Percentiles rank a stretch among this genome's conserved stretches.
Evolutionary conservation across 805 yeast species (phyloP).

Genomic region (Lipomyces chichibuensis): DNA sequence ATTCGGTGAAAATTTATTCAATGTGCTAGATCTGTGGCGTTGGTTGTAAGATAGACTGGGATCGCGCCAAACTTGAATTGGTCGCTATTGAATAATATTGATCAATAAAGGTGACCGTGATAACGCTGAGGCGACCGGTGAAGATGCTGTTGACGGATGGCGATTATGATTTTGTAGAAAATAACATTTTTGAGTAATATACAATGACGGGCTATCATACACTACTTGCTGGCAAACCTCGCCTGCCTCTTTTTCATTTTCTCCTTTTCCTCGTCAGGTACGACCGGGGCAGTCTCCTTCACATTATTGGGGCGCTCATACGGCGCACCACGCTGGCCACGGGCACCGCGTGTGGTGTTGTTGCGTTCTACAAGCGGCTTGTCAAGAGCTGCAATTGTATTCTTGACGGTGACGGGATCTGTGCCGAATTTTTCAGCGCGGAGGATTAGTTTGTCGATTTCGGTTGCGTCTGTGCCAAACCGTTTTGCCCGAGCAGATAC

Average conservation of each 20-base stretch:
- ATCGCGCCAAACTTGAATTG: too few relatives aligned
- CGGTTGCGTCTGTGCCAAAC: conserved; percentile 30
- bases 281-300: background rate
- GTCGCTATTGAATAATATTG: too few relatives aligned
- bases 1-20: conserved; percentile 24
- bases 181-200: background rate
- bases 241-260: conserved; percentile 24
- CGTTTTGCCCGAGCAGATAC: conserved; percentile 24
- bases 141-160: conserved; percentile 66
- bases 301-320: background rate
- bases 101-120: too few relatives aligned
- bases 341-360: background rate
- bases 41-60: background rate
- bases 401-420: conserved; percentile 1
- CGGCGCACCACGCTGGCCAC: background rate
- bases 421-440: conserved; percentile 31
- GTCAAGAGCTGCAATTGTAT: conserved; percentile 3
- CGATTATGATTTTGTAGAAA: background rate
- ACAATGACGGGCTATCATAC: background rate
- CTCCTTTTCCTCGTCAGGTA: conserved; percentile 20
- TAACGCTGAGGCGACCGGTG: conserved; percentile 63
- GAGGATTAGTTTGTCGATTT: conserved; percentile 23
- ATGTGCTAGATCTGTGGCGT: conserved; percentile 5
- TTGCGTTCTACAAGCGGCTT: conserved; percentile 14
- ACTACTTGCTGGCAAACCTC: conserved; percentile 18